Evolutionary conservation across 768 basidiomycete genomes (phyloP).

Genomic region (Clitopilus hobsonii): DNA sequence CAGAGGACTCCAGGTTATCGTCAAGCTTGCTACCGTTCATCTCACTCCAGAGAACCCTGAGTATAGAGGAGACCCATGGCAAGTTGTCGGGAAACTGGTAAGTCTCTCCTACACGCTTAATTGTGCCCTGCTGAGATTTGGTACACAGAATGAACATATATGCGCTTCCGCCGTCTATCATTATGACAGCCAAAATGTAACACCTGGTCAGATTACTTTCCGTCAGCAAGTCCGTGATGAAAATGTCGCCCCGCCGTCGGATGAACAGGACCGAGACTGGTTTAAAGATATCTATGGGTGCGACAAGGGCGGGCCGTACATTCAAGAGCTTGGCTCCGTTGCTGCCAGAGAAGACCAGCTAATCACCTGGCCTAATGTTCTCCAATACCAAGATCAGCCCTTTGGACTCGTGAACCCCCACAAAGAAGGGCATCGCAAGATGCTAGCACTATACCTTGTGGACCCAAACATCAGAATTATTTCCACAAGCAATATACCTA

Average conservation of each 20-base stretch:
- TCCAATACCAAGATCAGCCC: slow-evolving; percentile 33
- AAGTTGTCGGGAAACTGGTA: slow-evolving; percentile 27
- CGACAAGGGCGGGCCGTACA: slow-evolving; percentile 13
- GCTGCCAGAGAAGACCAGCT: slow-evolving; percentile 28
- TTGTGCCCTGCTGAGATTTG: neutral
- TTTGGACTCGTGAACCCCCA: slow-evolving; percentile 29
- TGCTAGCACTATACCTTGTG: slow-evolving; percentile 31
- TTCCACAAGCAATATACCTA: slow-evolving; percentile 5
- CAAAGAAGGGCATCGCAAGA: slow-evolving; percentile 33
- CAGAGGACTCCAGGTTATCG: slow-evolving; percentile 22
- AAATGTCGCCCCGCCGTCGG: slow-evolving; percentile 10
- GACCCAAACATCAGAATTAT: slow-evolving; percentile 7
- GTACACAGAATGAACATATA: slow-evolving; percentile 19
- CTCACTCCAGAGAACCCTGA: slow-evolving; percentile 30
- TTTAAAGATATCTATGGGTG: slow-evolving; percentile 21
- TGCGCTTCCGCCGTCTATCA: slow-evolving; percentile 22
- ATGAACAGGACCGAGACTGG: slow-evolving; percentile 24
- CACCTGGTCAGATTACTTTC: slow-evolving; percentile 22
- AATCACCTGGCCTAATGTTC: slow-evolving; percentile 36
- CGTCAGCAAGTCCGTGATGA: slow-evolving; percentile 14
- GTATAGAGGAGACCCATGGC: slow-evolving; percentile 32
- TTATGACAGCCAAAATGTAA: slow-evolving; percentile 27
- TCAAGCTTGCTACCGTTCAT: slow-evolving; percentile 25
- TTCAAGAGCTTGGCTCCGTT: slow-evolving; percentile 28
- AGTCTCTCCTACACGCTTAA: no score